Conservation (phyloP, 2,329 filamentous ascomycete species). For the Nemania diffusa region DNA sequence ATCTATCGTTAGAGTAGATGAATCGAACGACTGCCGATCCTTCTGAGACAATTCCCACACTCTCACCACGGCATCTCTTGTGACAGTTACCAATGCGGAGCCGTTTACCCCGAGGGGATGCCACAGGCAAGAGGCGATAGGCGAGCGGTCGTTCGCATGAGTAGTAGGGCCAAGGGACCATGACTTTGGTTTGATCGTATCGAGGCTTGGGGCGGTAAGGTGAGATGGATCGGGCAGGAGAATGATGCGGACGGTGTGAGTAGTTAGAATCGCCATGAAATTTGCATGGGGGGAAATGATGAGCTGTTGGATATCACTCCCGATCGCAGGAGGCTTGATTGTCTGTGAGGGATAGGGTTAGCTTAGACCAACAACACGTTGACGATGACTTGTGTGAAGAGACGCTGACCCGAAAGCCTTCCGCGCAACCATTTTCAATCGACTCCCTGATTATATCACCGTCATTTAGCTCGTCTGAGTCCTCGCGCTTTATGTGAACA, state of each 20-base stretch:
- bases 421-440: constrained; percentile 45
- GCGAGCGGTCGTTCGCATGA: constrained; percentile 86
- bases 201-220: constrained; percentile 73
- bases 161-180: constrained; percentile 93
- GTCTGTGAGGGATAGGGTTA: constrained; percentile 63
- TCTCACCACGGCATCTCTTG: constrained; percentile 85
- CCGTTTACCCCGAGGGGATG: constrained; percentile 89
- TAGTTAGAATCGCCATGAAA: constrained; percentile 85
- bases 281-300: constrained; percentile 83
- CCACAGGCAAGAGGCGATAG: constrained; percentile 86
- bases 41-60: constrained; percentile 90
- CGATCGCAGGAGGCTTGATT: constrained; percentile 79
- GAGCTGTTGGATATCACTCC: constrained; percentile 85
- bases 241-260: constrained; percentile 87
- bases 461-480: constrained; percentile 52
- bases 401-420: constrained; percentile 59
- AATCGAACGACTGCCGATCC: constrained; percentile 87
- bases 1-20: constrained; percentile 84
- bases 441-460: constrained; percentile 47
- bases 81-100: constrained; percentile 86
- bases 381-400: constrained; percentile 5
- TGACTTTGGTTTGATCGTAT: constrained; percentile 81
- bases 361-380: constrained; percentile 2
- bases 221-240: constrained; percentile 84
- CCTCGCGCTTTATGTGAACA: constrained; percentile 61